Evolutionary conservation across 805 yeast genomes (phyloP).

Genomic region (Cyberlindnera subsufficiens): DNA sequence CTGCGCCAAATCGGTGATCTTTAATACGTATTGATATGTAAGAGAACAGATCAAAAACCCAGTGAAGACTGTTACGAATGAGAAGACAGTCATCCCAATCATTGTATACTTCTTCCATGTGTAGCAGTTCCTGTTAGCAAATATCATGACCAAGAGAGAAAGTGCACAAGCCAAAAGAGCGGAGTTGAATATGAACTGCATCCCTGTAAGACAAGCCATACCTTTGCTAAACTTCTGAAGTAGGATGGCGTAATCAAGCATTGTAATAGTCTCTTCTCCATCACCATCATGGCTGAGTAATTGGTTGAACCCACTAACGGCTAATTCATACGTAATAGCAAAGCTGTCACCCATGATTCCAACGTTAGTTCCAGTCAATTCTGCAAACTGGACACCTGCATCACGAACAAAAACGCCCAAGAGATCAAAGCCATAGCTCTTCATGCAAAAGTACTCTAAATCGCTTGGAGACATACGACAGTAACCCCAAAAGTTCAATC

Average conservation of each 20-base stretch:
- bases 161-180: background rate
- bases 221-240: conserved; percentile 23
- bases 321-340: conserved; percentile 33
- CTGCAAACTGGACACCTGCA: conserved; percentile 41
- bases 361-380: conserved; percentile 35
- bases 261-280: conserved; percentile 11
- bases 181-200: conserved; percentile 4
- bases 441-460: conserved; percentile 25
- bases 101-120: conserved; percentile 6
- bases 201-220: conserved; percentile 14
- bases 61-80: conserved; percentile 10
- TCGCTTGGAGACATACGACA: conserved; percentile 32
- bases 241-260: conserved; percentile 21
- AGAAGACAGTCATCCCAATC: conserved; percentile 6
- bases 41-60: conserved; percentile 19
- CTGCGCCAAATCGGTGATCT: conserved; percentile 13
- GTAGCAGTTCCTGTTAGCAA: background rate
- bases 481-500: conserved; percentile 42
- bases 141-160: background rate
- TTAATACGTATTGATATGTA: conserved; percentile 20
- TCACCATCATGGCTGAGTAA: conserved; percentile 9
- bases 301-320: conserved; percentile 24
- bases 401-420: conserved; percentile 43
- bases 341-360: conserved; percentile 34
- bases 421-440: conserved; percentile 40